A percentile compares a stretch with the other conserved stretches of the same genome.
Conservation (phyloP, 352 stramenopile genomes). For the Phytophthora tentaculata region DNA sequence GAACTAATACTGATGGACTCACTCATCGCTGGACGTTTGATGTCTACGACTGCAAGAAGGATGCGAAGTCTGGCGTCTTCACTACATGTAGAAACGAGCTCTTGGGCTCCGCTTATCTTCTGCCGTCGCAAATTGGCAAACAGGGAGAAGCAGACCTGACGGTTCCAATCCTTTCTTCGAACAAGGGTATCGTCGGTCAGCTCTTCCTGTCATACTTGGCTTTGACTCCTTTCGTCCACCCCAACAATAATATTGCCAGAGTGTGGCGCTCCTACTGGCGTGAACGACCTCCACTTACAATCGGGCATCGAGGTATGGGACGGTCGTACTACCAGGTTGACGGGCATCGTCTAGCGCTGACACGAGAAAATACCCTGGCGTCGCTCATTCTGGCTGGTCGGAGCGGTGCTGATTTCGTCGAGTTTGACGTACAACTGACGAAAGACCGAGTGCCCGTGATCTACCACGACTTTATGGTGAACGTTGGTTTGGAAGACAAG, state of each 20-base stretch:
- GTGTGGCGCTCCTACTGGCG: constrained; percentile 79
- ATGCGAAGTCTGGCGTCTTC: constrained; percentile 21
- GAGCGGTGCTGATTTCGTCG: constrained; percentile 79
- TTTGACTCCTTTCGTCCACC: constrained; percentile 59
- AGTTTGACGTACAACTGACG: constrained; percentile 87
- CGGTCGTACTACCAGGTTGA: constrained; percentile 78
- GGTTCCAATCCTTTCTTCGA: constrained; percentile 51
- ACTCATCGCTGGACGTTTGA: constrained; percentile 49
- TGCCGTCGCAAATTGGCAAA: constrained; percentile 55
- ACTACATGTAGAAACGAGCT: constrained; percentile 29
- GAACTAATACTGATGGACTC: constrained; percentile 16
- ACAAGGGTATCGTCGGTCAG: constrained; percentile 47
- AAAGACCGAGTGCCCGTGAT: constrained; percentile 78
- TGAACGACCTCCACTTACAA: constrained; percentile 55
- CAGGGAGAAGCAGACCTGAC: constrained; percentile 64
- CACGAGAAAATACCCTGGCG: constrained; percentile 77
- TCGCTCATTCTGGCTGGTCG: constrained; percentile 76
- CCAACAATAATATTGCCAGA: constrained; percentile 57
- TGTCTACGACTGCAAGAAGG: constrained; percentile 40
- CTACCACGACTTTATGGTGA: constrained; percentile 83
- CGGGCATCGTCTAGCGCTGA: constrained; percentile 61
- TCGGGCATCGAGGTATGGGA: constrained; percentile 80
- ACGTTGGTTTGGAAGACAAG: constrained; percentile 69
- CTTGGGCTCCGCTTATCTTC: constrained; percentile 47
- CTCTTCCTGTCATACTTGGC: constrained; percentile 60